Base-by-base conservation (phyloP, 106 monocot genomes). In the Apostasia ramifera region DNA sequence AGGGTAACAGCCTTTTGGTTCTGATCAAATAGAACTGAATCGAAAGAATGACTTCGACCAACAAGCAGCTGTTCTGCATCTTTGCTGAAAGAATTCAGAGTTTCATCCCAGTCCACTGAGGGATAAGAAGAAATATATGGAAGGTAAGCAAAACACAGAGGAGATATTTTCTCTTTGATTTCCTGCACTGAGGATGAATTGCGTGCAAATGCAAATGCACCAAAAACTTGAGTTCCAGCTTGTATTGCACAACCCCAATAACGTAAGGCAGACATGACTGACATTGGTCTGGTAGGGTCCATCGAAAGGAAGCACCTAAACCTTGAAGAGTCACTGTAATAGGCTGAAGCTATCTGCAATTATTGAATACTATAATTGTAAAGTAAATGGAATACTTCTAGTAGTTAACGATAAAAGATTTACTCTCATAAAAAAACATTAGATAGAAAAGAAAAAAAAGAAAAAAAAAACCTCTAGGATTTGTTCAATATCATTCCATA, bases 211-310 rank as follows among this genome's bases (percentile, higher is more conserved):
- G 83, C 91, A 73, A 91, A 81, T 68, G 84, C 91, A 48, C 91
- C 95, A 71, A 72, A 78, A 70, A 95, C 69, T 6, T 79, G 62
- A 59, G 82, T 71, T 57, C 94, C 94, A 63, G 85, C 94, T 87
- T 95, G 94, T 46, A 91, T 95, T 13, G 91, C 85, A 78, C 95
- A 95, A 69, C 95, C 95, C 91, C 95, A 95, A 61, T 91, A 95
- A 47, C 95, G 78, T 55, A 95, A 67, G 78, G 91, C 91, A 42
- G 84, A 74, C 14, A 52, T 79, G 10, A 91, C 65, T 15, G 95
- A 88, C 38, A 60, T 11, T 26, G 57, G 40, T 38, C 59, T 79
- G 12, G 63, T 84, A 51, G 84, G 81, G 66, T 95, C 91, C 63
- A 91, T 83, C n/a, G 88, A 77, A 66, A 95, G 73, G 74, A 84